Evolutionary conservation across 257 asterid genomes (phyloP), one percentile per base, ranked within the genome.

Genomic region (Gentiana straminea): DNA sequence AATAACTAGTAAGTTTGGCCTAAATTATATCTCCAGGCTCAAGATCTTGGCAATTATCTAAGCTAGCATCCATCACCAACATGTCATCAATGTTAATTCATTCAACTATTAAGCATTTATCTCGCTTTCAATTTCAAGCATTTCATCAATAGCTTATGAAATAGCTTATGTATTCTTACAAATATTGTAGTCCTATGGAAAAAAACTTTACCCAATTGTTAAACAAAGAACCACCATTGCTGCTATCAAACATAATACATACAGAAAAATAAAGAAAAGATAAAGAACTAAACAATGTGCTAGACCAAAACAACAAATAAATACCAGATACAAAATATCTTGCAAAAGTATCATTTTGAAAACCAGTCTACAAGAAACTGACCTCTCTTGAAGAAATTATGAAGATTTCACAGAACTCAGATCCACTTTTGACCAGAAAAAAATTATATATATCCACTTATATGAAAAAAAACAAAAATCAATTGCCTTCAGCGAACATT

Each of bases 341-440:
- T n/a, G 55, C 51, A 33, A 35, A 59, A 59, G 15, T 35, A 37
- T 24, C 33, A 51, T 33, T 46, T 12, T 32, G 33, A 5, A 36
- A 41, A 43, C 35, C 51, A 15, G 65, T n/a, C 49, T 7, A 52
- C 37, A 53, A 59, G 57, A 35, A 46, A 38, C 45, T 15, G 53
- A 65, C 44, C 64, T 44, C 47, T 48, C 60, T 47, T 37, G 57
- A 36, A 1, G 45, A 62, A 41, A 10, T 39, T 52, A 54, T 35
- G 2, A 35, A 33, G 59, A 61, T 61, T 54, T 59, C 52, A 55
- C 34, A 68, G 64, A 68, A 8, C 75, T 61, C 79, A 73, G 79
- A 73, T 73, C 70, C 75, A 55, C 38, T 36, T 57, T 54, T 32
- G 13, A 4, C 43, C 43, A 55, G 47, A 41, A 47, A 57, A 67